Evolutionary conservation across 148 eudicot species (phyloP).

Genomic region (Nyssa sinensis): DNA sequence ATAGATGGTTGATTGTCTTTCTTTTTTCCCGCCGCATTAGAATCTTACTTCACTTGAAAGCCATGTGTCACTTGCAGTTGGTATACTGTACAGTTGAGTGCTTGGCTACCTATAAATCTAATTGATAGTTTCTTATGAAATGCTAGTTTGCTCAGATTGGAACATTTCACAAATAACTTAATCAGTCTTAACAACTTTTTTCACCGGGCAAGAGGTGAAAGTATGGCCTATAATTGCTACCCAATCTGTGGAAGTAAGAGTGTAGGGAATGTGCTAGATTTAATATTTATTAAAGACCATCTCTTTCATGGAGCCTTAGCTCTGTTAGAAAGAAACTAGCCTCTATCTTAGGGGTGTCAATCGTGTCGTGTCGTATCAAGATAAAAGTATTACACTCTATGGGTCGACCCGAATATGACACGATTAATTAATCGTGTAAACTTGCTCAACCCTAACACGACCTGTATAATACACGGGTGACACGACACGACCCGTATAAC

Average conservation of each 20-base stretch:
- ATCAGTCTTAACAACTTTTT: not conserved
- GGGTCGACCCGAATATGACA: too few species aligned
- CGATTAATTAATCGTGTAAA: too few species aligned
- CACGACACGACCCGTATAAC: too few species aligned
- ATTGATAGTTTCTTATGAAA: not conserved
- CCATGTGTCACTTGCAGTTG: not conserved
- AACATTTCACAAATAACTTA: not conserved
- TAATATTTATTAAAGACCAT: not conserved
- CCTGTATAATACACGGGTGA: too few species aligned
- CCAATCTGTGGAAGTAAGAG: not conserved
- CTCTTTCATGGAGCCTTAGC: not conserved
- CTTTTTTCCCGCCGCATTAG: not conserved
- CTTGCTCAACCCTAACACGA: too few species aligned
- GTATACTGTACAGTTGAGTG: not conserved
- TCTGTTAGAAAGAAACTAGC: not conserved
- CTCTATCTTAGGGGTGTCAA: too few species aligned
- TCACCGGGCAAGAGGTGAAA: not conserved
- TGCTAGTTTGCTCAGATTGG: not conserved
- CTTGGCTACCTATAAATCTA: not conserved
- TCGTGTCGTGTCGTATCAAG: too few species aligned
- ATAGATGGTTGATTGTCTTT: not conserved
- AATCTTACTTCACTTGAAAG: not conserved
- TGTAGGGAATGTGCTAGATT: too few species aligned
- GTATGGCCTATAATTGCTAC: too few species aligned
- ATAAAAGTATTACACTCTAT: too few species aligned